A percentile compares a stretch with the other conserved stretches of the same genome.
Evolutionary conservation across 345 rosid genomes (phyloP).

Genomic region (Linum usitatissimum): DNA sequence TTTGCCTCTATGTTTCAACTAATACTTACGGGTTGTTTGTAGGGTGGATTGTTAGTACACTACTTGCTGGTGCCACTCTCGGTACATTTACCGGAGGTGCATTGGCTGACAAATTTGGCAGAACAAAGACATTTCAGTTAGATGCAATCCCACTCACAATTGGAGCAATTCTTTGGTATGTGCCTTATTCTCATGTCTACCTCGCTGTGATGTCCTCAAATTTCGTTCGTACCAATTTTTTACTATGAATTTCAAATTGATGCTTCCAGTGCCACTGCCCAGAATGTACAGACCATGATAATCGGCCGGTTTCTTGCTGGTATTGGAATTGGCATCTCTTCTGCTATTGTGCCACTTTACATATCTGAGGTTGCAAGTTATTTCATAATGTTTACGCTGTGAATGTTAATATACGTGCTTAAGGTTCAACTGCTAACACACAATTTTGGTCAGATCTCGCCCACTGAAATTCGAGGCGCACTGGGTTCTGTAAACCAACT

Average conservation of each 20-base stretch:
- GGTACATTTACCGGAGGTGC: conserved; percentile 96
- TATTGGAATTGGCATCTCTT: conserved; percentile 92
- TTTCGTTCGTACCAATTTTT: conserved; percentile 12
- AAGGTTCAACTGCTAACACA: conserved; percentile 13
- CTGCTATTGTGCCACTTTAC: conserved; percentile 95
- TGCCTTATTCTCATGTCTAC: conserved; percentile 7
- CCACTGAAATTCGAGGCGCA: conserved; percentile 95
- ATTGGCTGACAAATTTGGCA: conserved; percentile 90
- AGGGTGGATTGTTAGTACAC: conserved; percentile 97
- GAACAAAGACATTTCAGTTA: conserved; percentile 80
- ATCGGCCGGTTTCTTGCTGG: conserved; percentile 95
- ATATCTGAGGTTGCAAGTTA: conserved; percentile 69
- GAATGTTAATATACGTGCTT: not conserved
- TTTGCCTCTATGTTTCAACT: too few species aligned
- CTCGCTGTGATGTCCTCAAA: not conserved
- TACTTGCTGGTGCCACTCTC: conserved; percentile 92
- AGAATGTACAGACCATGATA: conserved; percentile 82
- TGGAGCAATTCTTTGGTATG: conserved; percentile 80
- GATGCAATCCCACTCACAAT: conserved; percentile 87
- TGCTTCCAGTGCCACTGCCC: conserved; percentile 69
- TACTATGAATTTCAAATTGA: conserved; percentile 8
- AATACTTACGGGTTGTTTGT: not conserved
- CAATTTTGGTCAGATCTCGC: conserved; percentile 61
- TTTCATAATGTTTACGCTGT: conserved; percentile 1
- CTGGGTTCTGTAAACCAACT: conserved; percentile 96